phyloP scores from a whole-genome alignment of 202 grass and related monocot species.

The Zoysia matrella region DNA sequence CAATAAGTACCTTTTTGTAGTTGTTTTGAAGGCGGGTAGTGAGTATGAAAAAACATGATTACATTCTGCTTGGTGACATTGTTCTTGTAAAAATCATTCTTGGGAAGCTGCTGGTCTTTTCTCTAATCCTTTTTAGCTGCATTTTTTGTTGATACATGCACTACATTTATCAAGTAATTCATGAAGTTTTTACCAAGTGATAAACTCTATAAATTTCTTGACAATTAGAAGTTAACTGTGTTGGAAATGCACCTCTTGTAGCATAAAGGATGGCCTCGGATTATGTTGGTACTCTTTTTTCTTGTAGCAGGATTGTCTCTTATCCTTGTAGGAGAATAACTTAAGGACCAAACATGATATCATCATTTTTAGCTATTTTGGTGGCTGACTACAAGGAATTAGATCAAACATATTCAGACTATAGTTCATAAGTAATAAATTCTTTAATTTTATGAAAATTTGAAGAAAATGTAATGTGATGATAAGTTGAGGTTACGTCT shows the following conservation, averaged over 20 bases:
- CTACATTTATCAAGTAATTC: not conserved
- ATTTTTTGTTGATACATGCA: not conserved
- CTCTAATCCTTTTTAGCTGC: not conserved
- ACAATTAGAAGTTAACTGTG: not conserved
- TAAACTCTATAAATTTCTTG: not conserved
- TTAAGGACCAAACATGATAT: no score
- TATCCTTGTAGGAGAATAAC: no score
- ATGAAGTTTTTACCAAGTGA: no score
- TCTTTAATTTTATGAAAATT: no score
- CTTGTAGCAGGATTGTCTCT: no score
- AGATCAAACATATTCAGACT: no score
- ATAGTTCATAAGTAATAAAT: no score
- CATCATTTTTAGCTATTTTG: no score
- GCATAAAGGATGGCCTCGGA: not conserved
- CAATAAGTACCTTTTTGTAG: not conserved
- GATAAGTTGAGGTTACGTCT: no score
- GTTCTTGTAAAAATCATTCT: not conserved
- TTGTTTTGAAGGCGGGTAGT: not conserved
- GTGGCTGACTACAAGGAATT: no score
- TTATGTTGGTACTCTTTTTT: not conserved
- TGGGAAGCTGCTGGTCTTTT: slow-evolving; percentile 5
- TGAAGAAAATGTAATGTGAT: no score
- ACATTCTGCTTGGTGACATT: not conserved
- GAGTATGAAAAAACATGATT: slow-evolving; percentile 1
- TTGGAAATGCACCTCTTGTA: not conserved